A percentile compares a stretch with the other conserved stretches of the same genome.
These are phyloP conservation scores for Arabis hirsuta DNA, from an alignment of 345 rosid genomes.

Conservation along the genomic window DNA sequence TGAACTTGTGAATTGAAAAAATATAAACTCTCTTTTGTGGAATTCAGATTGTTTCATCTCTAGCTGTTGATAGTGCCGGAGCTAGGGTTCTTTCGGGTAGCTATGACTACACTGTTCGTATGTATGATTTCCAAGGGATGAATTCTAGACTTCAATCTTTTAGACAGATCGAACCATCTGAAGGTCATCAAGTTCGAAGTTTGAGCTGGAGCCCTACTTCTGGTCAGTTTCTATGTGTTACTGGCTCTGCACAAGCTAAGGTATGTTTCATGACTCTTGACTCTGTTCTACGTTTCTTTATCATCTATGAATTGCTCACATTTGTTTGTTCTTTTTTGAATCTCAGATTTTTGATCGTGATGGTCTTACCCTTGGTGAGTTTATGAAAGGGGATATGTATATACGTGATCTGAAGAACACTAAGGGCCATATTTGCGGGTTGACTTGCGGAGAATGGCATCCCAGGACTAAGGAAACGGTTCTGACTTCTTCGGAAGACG, in stretches of 20 bases:
- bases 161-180: constrained; percentile 90
- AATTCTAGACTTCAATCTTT: constrained; percentile 84
- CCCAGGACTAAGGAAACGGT: constrained; percentile 82
- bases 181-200: constrained; percentile 94
- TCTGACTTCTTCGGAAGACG: constrained; percentile 96
- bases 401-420: constrained; percentile 97
- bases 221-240: constrained; percentile 81
- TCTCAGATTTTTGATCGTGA: constrained; percentile 92
- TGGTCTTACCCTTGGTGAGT: constrained; percentile 95
- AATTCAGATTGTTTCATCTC: constrained; percentile 85
- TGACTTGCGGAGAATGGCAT: constrained; percentile 98
- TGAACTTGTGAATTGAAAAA: constrained; percentile 9
- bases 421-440: constrained; percentile 90
- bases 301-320: constrained; percentile 5
- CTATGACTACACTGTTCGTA: constrained; percentile 84
- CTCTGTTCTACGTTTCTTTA: background rate
- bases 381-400: constrained; percentile 97
- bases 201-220: constrained; percentile 96
- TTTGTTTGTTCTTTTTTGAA: constrained; percentile 14
- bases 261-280: constrained; percentile 37
- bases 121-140: constrained; percentile 99
- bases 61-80: constrained; percentile 89
- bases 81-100: constrained; percentile 95
- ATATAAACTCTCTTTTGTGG: background rate
- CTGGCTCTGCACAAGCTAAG: constrained; percentile 99